Evolutionary conservation across 2,329 filamentous ascomycete species (phyloP), one percentile per base, ranked within the genome.

Genomic region (Fusarium sp.): DNA sequence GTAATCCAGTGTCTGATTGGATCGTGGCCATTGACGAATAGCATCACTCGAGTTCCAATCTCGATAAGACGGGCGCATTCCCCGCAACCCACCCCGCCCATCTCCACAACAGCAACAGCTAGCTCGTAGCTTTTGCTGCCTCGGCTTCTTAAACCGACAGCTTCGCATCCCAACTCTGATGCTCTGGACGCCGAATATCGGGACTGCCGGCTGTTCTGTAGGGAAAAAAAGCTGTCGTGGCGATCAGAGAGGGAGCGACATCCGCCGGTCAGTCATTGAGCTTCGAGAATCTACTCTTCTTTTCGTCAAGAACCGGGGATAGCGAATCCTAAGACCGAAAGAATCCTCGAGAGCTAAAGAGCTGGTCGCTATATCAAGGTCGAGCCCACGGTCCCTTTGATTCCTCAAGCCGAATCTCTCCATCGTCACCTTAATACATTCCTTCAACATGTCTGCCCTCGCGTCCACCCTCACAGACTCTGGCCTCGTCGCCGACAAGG

Each of bases 401-500:
- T 27, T 18, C 18, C 18, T 13, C 53, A 46, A 30, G 37, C 44
- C 34, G 12, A 23, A 37, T 13, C 23, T 48, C n/a, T 28, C 27
- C 28, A 39, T 34, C 48, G n/a, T 18, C 12, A 40, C 12, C 30
- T 16, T 31, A 16, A 44, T n/a, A 53, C 23, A 36, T 34, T 15
- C 28, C 2, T 34, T 8, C 56, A 61, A 11, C 3, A 71, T 69
- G 62, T 15, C 56, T 30, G 53, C 47, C 2, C 40, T 72, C 16
- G 40, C 59, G 5, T 60, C 56, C 12, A 56, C 56, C 2, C 61
- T 72, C 36, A 60, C 31, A 8, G 67, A 70, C 36, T 30, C 64
- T 1, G 59, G 56, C 7, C 67, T 72, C 10, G 39, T 72, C 28
- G 59, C 53, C 15, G 65, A 70, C 6, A 66, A 60, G 16, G 82